These are phyloP conservation scores for Diaporthe aspalathi DNA, from an alignment of 2,329 filamentous ascomycete species.

Conservation along the genomic window DNA sequence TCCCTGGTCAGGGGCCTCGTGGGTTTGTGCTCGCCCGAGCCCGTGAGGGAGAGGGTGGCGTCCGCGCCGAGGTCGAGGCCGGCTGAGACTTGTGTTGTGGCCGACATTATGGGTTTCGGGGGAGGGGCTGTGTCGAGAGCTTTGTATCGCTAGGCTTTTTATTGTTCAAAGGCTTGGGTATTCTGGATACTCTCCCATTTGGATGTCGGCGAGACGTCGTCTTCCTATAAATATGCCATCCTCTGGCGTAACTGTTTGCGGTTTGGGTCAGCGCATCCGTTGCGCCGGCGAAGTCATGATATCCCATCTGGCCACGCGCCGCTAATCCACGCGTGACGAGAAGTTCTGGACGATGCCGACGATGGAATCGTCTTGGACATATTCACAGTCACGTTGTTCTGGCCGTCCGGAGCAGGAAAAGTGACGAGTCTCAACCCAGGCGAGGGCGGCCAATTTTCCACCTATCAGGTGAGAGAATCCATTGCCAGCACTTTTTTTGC, in stretches of 20 bases:
- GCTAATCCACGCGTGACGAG: constrained; percentile 8
- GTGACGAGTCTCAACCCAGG: constrained; percentile 7
- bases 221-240: constrained; percentile 9
- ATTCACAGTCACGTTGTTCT: constrained; percentile 13
- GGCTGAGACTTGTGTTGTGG: constrained; percentile 21
- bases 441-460: constrained; percentile 18
- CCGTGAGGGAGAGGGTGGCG: constrained; percentile 6
- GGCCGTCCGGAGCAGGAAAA: neutral
- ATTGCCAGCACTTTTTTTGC: neutral
- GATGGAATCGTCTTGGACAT: constrained; percentile 6
- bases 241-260: neutral
- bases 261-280: neutral
- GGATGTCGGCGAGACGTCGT: neutral
- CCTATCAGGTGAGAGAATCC: neutral
- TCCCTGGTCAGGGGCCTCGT: constrained; percentile 27
- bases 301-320: constrained; percentile 20
- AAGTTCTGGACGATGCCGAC: constrained; percentile 7
- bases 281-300: constrained; percentile 29
- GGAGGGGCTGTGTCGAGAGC: neutral
- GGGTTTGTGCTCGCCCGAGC: constrained; percentile 16
- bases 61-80: neutral
- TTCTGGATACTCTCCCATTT: neutral
- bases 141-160: neutral
- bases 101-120: constrained; percentile 4
- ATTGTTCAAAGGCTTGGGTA: neutral